Base-by-base conservation (phyloP, 2,329 filamentous ascomycete species). In the Hypoxylon rubiginosum region DNA sequence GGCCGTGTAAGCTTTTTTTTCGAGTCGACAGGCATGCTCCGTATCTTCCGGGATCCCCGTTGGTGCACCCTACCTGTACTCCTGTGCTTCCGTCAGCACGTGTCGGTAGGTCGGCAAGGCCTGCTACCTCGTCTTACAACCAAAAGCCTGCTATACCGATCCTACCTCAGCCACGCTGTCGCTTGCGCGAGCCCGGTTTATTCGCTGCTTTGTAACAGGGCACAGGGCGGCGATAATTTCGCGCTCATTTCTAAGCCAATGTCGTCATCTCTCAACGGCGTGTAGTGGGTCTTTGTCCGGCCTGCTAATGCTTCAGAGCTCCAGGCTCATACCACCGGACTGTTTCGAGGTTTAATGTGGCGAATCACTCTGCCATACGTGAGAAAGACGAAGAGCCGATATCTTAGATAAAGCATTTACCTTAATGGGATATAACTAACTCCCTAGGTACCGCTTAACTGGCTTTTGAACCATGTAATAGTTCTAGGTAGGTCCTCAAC, bases 11-110 rank as follows among this genome's bases (percentile, higher is more conserved):
- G 36, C 36, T 17, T 17, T 41, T 19, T 7, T 9, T 43, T 19
- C n/a, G n/a, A 43, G 39, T 43, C 17, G 39, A 43, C 17, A 36
- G 11, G 34, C 34, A 36, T 36, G 34, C 34, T 30, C 46, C 46
- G 46, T 49, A 17, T 49, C 26, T 49, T 49, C 46, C 46, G 46
- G 46, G 2, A n/a, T 30, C 46, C 46, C 46, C 21, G 46, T 26
- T 49, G n/a, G n/a, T n/a, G n/a, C n/a, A n/a, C n/a, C n/a, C n/a
- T n/a, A n/a, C n/a, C 8, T n/a, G 24, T 30, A 49, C 24, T 43
- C 21, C 24, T 10, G 46, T 49, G 15, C 46, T 48, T 26, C 21
- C 43, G 24, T 48, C 43, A 24, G 8, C 21, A 10, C 19, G 10
- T 10, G 11, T 48, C 43, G 43, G 43, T 48, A 26, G 21, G 43